phyloP scores from a whole-genome alignment of 164 flowering plant genomes.

The Vitis riparia region DNA sequence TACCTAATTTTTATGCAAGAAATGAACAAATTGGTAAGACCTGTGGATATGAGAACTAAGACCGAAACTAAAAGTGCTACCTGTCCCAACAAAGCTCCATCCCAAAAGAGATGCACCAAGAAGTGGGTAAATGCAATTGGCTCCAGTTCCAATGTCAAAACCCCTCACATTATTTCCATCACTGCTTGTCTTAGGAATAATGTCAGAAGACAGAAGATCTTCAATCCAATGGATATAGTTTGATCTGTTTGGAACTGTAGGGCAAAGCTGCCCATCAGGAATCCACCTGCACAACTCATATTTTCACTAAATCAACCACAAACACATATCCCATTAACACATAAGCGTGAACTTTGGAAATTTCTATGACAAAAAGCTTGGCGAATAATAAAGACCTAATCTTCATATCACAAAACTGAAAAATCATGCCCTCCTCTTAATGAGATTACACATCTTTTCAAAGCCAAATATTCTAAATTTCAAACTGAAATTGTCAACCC shows the following conservation, averaged over 20 bases:
- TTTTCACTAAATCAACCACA: not conserved
- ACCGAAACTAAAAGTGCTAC: constrained; percentile 24
- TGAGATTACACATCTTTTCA: too few species aligned
- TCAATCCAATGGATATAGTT: constrained; percentile 97
- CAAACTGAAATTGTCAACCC: too few species aligned
- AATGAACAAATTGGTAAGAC: not conserved
- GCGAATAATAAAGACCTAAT: too few species aligned
- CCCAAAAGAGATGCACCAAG: constrained; percentile 89
- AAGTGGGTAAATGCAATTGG: constrained; percentile 96
- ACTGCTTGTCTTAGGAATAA: constrained; percentile 34
- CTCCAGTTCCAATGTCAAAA: constrained; percentile 95
- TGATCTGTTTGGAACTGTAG: constrained; percentile 90
- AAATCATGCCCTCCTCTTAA: too few species aligned
- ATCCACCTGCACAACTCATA: constrained; percentile 71
- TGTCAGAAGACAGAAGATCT: constrained; percentile 72
- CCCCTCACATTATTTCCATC: constrained; percentile 52
- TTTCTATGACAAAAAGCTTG: too few species aligned
- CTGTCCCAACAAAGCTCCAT: constrained; percentile 97
- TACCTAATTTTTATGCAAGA: not conserved
- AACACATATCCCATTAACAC: not conserved
- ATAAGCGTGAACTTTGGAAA: not conserved
- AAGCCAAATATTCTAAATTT: too few species aligned
- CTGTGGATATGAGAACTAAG: not conserved
- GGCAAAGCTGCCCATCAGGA: constrained; percentile 98
- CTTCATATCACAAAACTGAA: too few species aligned